A percentile compares a stretch with the other conserved stretches of the same genome.
Conservation (phyloP, 352 stramenopile genomes). For the Pythium periplocum region DNA sequence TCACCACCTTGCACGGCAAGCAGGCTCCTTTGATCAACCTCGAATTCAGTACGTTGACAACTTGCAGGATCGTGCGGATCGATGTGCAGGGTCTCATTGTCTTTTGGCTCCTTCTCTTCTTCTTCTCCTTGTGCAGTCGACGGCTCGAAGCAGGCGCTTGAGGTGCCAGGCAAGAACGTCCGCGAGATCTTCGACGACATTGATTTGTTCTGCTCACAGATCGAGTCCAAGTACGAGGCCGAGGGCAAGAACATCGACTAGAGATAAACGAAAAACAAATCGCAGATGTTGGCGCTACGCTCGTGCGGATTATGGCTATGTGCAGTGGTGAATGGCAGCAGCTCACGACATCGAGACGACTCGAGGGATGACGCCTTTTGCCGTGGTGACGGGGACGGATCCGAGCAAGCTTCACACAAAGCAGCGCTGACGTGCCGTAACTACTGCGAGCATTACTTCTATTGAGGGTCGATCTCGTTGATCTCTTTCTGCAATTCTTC, state of each 20-base stretch:
- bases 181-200: conserved; percentile 83
- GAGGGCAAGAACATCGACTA: conserved; percentile 83
- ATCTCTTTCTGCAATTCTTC: neutral
- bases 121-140: conserved; percentile 38
- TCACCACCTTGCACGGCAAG: conserved; percentile 44
- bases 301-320: too few species aligned
- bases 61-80: too few species aligned
- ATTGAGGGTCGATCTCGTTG: conserved; percentile 1
- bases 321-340: too few species aligned
- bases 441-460: neutral
- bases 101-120: too few species aligned
- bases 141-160: conserved; percentile 62
- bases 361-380: too few species aligned
- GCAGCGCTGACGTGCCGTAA: too few species aligned
- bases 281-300: neutral
- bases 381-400: too few species aligned
- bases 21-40: conserved; percentile 58
- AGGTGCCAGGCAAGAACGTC: conserved; percentile 70
- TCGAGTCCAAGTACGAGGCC: conserved; percentile 82
- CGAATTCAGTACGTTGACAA: conserved; percentile 64
- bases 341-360: too few species aligned
- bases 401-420: too few species aligned
- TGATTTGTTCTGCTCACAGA: conserved; percentile 81
- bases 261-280: conserved; percentile 6
- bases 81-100: too few species aligned